Evolutionary conservation across 1,139 yeast genomes (phyloP).

Genomic region (Williopsis jadinii): DNA sequence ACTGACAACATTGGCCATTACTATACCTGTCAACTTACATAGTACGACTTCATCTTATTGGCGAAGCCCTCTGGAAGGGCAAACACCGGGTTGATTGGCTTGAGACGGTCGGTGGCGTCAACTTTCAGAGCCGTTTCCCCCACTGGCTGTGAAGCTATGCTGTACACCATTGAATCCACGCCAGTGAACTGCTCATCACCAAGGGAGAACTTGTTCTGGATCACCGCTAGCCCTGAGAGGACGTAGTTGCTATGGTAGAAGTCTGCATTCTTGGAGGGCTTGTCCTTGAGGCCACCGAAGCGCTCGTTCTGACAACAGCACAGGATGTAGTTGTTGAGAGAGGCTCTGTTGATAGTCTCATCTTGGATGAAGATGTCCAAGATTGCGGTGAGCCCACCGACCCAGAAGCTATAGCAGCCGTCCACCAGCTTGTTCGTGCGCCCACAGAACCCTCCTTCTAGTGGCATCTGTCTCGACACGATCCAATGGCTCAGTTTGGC

Average conservation of each 20-base stretch:
- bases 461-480: constrained; percentile 53
- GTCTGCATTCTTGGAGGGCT: constrained; percentile 78
- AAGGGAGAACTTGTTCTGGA: constrained; percentile 46
- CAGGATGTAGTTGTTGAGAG: constrained; percentile 58
- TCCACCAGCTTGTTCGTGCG: constrained; percentile 91
- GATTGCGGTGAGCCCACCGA: constrained; percentile 70
- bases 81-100: constrained; percentile 54
- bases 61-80: constrained; percentile 41
- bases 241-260: constrained; percentile 89
- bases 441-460: constrained; percentile 87
- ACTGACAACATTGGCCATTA: not conserved
- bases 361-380: constrained; percentile 42
- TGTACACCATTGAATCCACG: constrained; percentile 22
- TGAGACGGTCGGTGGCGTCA: constrained; percentile 21
- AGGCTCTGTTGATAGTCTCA: constrained; percentile 43
- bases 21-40: not conserved
- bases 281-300: constrained; percentile 77
- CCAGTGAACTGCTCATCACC: constrained; percentile 14
- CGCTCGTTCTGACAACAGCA: constrained; percentile 62
- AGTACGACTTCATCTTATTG: constrained; percentile 9
- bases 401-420: constrained; percentile 96
- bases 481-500: constrained; percentile 56
- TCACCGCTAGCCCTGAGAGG: constrained; percentile 65
- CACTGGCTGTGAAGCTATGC: constrained; percentile 20
- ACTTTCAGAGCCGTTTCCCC: constrained; percentile 10